Conservation (phyloP, 257 asterid species). For the Nicotiana obtusifolia region DNA sequence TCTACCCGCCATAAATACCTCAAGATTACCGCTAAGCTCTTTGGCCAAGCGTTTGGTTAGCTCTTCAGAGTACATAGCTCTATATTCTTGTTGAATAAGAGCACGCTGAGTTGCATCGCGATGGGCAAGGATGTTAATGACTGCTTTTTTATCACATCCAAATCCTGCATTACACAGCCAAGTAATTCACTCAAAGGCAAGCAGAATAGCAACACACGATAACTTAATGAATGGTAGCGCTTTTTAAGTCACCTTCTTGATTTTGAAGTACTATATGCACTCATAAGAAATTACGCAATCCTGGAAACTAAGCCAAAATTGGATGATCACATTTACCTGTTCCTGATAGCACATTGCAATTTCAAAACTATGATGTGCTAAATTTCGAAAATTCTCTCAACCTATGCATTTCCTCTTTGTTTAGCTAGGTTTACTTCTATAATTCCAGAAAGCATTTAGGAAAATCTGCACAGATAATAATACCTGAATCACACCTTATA, state of each 20-base stretch:
- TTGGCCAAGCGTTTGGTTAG: conserved; percentile 68
- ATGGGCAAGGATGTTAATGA: conserved; percentile 76
- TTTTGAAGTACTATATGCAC: neutral
- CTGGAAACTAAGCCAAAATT: neutral
- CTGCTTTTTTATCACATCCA: conserved; percentile 86
- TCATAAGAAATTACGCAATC: neutral
- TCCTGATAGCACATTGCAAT: neutral
- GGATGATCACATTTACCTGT: neutral
- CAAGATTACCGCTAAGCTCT: conserved; percentile 71
- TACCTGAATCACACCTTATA: no score
- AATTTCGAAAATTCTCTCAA: neutral
- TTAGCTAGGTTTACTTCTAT: neutral
- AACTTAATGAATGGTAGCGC: neutral
- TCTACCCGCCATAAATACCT: conserved; percentile 38
- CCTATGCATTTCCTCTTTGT: neutral
- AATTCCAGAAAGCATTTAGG: neutral
- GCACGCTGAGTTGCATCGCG: conserved; percentile 80
- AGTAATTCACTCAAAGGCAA: neutral
- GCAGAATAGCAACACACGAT: neutral
- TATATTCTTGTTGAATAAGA: conserved; percentile 78
- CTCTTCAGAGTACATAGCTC: conserved; percentile 59
- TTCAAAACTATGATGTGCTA: neutral
- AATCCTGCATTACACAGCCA: conserved; percentile 41
- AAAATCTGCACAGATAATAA: neutral
- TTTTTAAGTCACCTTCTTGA: neutral